Evolutionary conservation across 2,329 filamentous ascomycete species (phyloP).

Genomic region (Exophiala sp.): DNA sequence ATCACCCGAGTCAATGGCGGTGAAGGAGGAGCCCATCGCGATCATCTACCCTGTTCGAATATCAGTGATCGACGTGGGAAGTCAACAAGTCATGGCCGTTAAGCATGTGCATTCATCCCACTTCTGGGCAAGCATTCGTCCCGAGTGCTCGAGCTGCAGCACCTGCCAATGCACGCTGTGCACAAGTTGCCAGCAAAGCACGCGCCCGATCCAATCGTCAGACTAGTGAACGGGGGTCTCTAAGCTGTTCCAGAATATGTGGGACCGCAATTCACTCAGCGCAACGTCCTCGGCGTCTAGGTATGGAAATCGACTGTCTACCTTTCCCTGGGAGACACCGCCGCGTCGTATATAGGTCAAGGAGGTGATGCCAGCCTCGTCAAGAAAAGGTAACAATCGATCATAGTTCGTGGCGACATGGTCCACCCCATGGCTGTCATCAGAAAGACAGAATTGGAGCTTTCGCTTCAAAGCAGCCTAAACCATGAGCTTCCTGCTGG

Average conservation of each 20-base stretch:
- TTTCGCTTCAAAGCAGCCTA: slow-evolving; percentile 69
- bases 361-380: slow-evolving; percentile 42
- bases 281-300: slow-evolving; percentile 8
- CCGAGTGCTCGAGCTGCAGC: too few species aligned
- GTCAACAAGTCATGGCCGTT: too few species aligned
- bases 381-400: slow-evolving; percentile 67
- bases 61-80: too few species aligned
- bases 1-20: too few species aligned
- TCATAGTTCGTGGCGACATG: slow-evolving; percentile 85
- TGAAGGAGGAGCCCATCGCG: too few species aligned
- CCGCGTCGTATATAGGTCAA: slow-evolving; percentile 36
- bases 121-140: too few species aligned
- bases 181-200: too few species aligned
- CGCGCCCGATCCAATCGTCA: too few species aligned
- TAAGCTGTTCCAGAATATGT: slow-evolving; percentile 6
- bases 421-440: slow-evolving; percentile 86
- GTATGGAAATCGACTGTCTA: slow-evolving; percentile 12
- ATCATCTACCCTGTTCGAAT: too few species aligned
- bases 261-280: slow-evolving; percentile 7
- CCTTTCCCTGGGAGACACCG: not conserved
- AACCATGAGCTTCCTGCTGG: slow-evolving; percentile 4
- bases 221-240: not conserved
- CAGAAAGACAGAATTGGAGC: slow-evolving; percentile 84
- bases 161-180: too few species aligned
- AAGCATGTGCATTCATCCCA: too few species aligned